phyloP scores from a whole-genome alignment of 1,284 basidiomycete species.

The Leccinum holopus region DNA sequence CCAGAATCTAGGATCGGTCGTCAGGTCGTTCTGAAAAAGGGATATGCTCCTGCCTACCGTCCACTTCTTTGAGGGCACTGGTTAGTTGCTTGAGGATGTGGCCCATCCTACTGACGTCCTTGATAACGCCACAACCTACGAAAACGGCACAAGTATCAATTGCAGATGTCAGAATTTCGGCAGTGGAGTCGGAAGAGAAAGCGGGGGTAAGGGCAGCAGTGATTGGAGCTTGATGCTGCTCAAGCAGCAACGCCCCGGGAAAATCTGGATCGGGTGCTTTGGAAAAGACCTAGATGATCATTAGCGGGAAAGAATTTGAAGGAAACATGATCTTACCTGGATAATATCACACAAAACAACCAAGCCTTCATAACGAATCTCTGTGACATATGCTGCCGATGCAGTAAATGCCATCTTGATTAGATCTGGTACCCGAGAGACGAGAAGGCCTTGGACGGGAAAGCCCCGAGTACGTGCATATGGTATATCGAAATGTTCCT shows the following conservation, averaged over 20 bases:
- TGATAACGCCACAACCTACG: constrained; percentile 94
- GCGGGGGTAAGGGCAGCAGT: constrained; percentile 98
- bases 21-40: constrained; percentile 13
- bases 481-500: constrained; percentile 79
- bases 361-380: constrained; percentile 92
- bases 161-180: constrained; percentile 91
- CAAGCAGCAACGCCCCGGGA: constrained; percentile 86
- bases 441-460: constrained; percentile 56
- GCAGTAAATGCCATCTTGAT: constrained; percentile 99
- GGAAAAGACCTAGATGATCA: constrained; percentile 68
- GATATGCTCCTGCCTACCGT: constrained; percentile 48
- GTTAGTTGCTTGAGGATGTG: constrained; percentile 86
- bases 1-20: constrained; percentile 59
- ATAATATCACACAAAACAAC: constrained; percentile 91
- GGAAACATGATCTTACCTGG: constrained; percentile 53
- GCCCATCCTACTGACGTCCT: constrained; percentile 89
- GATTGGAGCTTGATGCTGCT: constrained; percentile 98
- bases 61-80: constrained; percentile 86
- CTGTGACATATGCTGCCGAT: constrained; percentile 92
- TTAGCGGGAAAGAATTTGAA: constrained; percentile 11
- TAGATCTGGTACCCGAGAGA: constrained; percentile 85
- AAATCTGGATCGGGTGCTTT: constrained; percentile 90
- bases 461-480: constrained; percentile 56
- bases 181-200: constrained; percentile 92
- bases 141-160: constrained; percentile 95